A percentile compares a stretch with the other conserved stretches of the same genome.
Conservation (phyloP, 2,329 filamentous ascomycete species). For the Aspergillus sclerotialis region DNA sequence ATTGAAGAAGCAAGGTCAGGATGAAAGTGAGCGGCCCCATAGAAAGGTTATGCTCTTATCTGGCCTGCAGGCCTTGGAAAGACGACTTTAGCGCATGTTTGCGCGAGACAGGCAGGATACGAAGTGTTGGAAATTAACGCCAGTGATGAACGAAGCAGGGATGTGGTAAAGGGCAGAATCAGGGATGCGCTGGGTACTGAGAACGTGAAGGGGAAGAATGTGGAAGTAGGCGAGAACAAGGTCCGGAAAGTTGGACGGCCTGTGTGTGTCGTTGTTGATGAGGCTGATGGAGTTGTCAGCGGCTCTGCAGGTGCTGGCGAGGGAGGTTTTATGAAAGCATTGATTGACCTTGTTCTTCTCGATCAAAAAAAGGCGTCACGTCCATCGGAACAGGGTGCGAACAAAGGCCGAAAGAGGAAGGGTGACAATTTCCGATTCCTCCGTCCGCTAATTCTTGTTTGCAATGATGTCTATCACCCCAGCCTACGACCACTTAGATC, state of each 20-base stretch:
- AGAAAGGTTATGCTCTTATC: conserved; percentile 85
- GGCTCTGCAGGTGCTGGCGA: conserved; percentile 73
- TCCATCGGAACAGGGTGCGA: conserved; percentile 17
- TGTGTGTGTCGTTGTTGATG: conserved; percentile 89
- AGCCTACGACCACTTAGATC: conserved; percentile 81
- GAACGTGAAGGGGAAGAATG: conserved; percentile 66
- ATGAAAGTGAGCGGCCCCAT: conserved; percentile 66
- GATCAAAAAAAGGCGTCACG: conserved; percentile 70
- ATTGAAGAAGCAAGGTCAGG: conserved; percentile 39
- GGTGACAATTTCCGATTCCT: conserved; percentile 81
- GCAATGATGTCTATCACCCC: conserved; percentile 94
- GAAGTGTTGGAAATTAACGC: conserved; percentile 97
- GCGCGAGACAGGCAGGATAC: conserved; percentile 89
- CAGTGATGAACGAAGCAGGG: conserved; percentile 83
- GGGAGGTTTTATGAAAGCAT: conserved; percentile 87
- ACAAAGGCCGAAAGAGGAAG: conserved; percentile 49
- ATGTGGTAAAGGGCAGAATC: conserved; percentile 87
- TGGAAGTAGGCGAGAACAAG: conserved; percentile 42
- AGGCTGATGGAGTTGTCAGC: conserved; percentile 88
- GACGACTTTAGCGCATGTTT: conserved; percentile 93
- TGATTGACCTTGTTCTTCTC: conserved; percentile 80
- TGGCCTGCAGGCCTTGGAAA: conserved; percentile 88
- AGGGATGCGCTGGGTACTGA: conserved; percentile 89
- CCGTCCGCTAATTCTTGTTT: conserved; percentile 85
- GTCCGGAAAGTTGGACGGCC: conserved; percentile 70